These are phyloP conservation scores for Clarkia xantiana DNA, from an alignment of 345 rosid genomes.

Conservation along the genomic window DNA sequence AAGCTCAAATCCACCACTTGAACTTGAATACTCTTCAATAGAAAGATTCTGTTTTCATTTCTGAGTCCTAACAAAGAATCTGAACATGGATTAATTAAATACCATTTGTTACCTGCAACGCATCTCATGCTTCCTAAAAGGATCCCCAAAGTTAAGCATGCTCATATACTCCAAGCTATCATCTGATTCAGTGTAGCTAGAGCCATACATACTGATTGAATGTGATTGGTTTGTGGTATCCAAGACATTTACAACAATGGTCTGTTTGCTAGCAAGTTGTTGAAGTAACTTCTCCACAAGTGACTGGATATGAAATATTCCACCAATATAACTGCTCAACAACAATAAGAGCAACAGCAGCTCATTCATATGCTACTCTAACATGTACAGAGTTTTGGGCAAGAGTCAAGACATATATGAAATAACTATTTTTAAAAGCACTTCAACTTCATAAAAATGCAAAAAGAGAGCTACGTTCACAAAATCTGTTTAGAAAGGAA, in stretches of 20 bases:
- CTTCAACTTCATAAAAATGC: too few species aligned
- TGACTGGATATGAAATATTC: conserved; percentile 78
- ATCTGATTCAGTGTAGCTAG: conserved; percentile 45
- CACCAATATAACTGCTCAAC: conserved; percentile 72
- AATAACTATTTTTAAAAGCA: too few species aligned
- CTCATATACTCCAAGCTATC: conserved; percentile 53
- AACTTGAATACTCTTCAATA: background rate
- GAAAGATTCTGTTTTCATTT: too few species aligned
- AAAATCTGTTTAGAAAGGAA: too few species aligned
- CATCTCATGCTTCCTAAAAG: conserved; percentile 90
- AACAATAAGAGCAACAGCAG: conserved; percentile 7
- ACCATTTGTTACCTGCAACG: conserved; percentile 59
- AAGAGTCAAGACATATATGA: too few species aligned
- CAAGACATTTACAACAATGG: conserved; percentile 77
- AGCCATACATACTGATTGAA: conserved; percentile 93
- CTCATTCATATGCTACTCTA: background rate
- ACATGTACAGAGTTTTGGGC: background rate
- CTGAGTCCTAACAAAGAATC: too few species aligned
- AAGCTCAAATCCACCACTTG: conserved; percentile 5
- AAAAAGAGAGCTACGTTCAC: too few species aligned
- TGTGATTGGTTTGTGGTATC: conserved; percentile 54
- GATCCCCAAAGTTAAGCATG: conserved; percentile 79
- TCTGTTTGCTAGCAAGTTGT: conserved; percentile 92
- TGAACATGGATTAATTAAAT: too few species aligned
- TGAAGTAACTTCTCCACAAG: conserved; percentile 91